Evolutionary conservation across 768 basidiomycete species (phyloP), one percentile per base, ranked within the genome.

Genomic region (Imleria badia): DNA sequence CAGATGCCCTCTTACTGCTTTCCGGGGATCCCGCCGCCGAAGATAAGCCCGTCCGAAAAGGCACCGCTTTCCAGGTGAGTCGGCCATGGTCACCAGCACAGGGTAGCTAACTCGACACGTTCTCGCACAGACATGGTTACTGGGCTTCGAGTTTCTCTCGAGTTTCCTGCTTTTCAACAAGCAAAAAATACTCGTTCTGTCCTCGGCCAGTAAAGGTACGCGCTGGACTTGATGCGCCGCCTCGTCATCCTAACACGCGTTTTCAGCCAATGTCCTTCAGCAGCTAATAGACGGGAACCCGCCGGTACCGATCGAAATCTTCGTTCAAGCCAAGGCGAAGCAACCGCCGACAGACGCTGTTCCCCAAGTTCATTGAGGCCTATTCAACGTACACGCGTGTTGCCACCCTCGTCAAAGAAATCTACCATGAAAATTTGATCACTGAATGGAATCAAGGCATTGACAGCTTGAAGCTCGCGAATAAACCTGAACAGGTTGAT

Each of bases 121-220:
- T 41, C 48, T 26, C 45, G 36, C 51, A 23, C 60, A 97, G 96
- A 95, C 94, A 66, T 97, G 94, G 91, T 78, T 99, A 17, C 81
- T 98, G 38, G 96, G 95, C 14, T 98, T 94, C 71, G 97, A 99
- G 72, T 98, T 98, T 66, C 97, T 97, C 3, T 92, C 94, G 0
- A 98, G 95, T 0, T 77, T 98, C 29, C 80, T 95, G 54, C 76
- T 98, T 19, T 89, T 98, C 64, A 80, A 86, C 53, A 87, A 87
- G 64, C 77, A 86, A 50, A 89, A 82, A 65, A 74, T 98, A 19
- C 76, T 76, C 34, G 87, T 98, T 38, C 74, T 97, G 26, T 94
- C 91, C 59, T 95, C 93, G 22, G 81, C 89, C 2, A 90, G 87
- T 19, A 96, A 98, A 82, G 90, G 94, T 93, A 56, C 57, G 73